Evolutionary conservation across 2,329 filamentous ascomycete genomes (phyloP).

Genomic region (Trichocomaceae sp.): DNA sequence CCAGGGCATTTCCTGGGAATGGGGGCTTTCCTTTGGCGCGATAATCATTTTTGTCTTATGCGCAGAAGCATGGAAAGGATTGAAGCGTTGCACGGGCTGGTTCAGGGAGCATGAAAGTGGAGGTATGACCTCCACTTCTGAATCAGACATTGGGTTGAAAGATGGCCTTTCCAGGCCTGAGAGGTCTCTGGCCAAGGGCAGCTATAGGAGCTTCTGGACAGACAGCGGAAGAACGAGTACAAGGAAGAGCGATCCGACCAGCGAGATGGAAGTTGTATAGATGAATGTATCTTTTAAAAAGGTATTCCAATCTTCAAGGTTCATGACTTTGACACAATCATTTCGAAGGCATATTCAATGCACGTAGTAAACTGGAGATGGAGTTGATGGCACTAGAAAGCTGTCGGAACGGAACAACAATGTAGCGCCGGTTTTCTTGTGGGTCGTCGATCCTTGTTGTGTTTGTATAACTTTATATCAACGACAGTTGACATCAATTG

Average conservation of each 20-base stretch:
- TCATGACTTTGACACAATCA: no score
- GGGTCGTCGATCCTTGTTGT: neutral
- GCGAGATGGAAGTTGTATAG: neutral
- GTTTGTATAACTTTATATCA: neutral
- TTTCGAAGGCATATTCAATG: neutral
- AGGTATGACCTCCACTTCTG: neutral
- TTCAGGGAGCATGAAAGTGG: constrained; percentile 9
- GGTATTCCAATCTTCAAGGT: no score
- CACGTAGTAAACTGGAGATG: neutral
- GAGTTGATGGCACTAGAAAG: neutral
- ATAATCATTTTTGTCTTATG: constrained; percentile 57
- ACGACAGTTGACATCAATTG: neutral
- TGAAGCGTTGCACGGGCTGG: constrained; percentile 51
- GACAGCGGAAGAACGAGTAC: constrained; percentile 4
- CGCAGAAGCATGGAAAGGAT: constrained; percentile 61
- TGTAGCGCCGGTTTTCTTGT: neutral
- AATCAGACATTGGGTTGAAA: constrained; percentile 12
- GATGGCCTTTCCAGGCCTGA: constrained; percentile 11
- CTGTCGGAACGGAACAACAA: constrained; percentile 1
- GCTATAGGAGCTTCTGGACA: constrained; percentile 7
- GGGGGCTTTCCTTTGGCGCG: constrained; percentile 60
- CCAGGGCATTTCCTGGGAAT: constrained; percentile 60
- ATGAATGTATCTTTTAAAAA: neutral
- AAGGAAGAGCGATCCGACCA: neutral
- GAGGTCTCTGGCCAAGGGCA: constrained; percentile 7